phyloP scores from a whole-genome alignment of 2,329 filamentous ascomycete genomes.

The Fusarium nanum region DNA sequence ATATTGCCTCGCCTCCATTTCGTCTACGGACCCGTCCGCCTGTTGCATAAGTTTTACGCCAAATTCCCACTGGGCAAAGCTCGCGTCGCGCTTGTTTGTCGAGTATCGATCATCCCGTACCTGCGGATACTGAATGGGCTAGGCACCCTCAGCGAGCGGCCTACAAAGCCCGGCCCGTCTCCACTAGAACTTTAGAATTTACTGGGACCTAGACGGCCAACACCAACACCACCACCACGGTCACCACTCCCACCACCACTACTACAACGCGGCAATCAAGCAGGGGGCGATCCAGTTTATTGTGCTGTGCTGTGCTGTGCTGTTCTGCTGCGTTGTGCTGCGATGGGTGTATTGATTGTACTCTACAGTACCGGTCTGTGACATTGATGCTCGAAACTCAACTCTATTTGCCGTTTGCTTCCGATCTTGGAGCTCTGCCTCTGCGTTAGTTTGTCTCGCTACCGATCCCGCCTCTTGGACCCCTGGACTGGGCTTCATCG shows the following conservation, averaged over 20 bases:
- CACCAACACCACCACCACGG: constrained; percentile 42
- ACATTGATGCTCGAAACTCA: constrained; percentile 39
- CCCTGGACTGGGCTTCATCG: constrained; percentile 25
- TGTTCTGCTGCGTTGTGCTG: constrained; percentile 4
- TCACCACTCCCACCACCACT: constrained; percentile 44
- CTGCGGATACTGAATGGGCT: constrained; percentile 17
- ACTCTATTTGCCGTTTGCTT: constrained; percentile 32
- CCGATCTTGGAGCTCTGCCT: constrained; percentile 30
- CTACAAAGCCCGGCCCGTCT: constrained; percentile 40
- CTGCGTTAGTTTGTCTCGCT: constrained; percentile 24
- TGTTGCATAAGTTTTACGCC: constrained; percentile 25
- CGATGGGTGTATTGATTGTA: constrained; percentile 6
- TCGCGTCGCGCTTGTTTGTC: constrained; percentile 39
- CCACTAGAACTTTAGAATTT: constrained; percentile 42
- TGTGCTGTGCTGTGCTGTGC: constrained; percentile 1
- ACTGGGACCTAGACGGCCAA: constrained; percentile 34
- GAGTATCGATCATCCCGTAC: constrained; percentile 42
- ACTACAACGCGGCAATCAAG: constrained; percentile 43
- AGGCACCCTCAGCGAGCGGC: constrained; percentile 22
- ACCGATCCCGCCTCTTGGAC: constrained; percentile 36
- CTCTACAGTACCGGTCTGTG: constrained; percentile 18
- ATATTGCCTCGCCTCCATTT: constrained; percentile 27
- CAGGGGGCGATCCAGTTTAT: constrained; percentile 40
- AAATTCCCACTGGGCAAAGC: constrained; percentile 17
- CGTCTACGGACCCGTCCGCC: constrained; percentile 26